Base-by-base conservation (phyloP, 1,139 yeast species). In the Magnusiomyces suaveolens region DNA sequence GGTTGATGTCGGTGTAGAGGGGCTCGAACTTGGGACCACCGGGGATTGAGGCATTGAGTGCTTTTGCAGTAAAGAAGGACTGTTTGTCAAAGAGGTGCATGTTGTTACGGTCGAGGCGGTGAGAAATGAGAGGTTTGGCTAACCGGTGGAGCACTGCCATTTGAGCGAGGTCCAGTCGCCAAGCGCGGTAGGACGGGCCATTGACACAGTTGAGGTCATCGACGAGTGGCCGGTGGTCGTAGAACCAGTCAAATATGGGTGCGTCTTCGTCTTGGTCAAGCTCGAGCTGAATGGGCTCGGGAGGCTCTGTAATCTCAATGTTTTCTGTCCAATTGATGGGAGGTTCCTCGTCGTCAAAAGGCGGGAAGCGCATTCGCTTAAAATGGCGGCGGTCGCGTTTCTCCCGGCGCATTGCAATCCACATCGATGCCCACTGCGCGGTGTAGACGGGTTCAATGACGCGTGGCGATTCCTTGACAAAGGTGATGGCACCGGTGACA, bases 21-120 rank as follows among this genome's bases (percentile, higher is more conserved):
- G 96, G 96, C 69, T 90, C 97, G 68, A 90, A 92, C 65, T 84
- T 87, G 2, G 99, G 98, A 0, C 98, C 99, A 2, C 96, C 96
- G 0, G 97, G 97, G 44, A 92, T 75, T 0, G 95, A 84, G 53
- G 83, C 77, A 64, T 89, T 89, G 57, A 94, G 75, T 6, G 95
- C 92, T 64, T 92, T 92, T 1, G 97, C 95, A 0, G 97, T 89
- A 66, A 84, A 80, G 60, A 92, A 86, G 0, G 96, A 76, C 55
- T 83, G 77, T 57, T 79, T 81, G 62, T 89, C 89, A 67, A 89
- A 92, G 44, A 88, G 70, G 63, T 85, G 84, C 60, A 71, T 77
- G 60, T 79, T 79, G 63, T 84, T 83, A 23, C 78, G 74, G 63
- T 82, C 84, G 12, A 72, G 69, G 1, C 72, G 63, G 55, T 81